Base-by-base conservation (phyloP, 805 yeast species). In the Saturnispora galanensis region DNA sequence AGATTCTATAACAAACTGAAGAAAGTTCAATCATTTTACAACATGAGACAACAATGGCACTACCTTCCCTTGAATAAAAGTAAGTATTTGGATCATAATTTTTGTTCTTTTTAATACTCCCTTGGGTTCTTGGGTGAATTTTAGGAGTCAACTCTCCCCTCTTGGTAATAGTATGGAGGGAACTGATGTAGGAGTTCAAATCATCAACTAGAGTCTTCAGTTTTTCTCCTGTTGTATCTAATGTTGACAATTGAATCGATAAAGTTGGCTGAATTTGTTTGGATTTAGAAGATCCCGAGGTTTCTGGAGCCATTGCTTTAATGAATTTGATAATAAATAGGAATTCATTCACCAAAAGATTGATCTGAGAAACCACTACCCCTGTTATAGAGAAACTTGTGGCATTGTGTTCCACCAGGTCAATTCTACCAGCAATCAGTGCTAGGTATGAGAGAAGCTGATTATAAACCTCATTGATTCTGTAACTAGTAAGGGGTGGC, bases 401-500 rank as follows among this genome's bases (percentile, higher is more conserved):
- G 4, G 78, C 71, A 56, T 83, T 84, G 52, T 79, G 82, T 56
- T 84, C 93, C 31, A 84, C 76, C 60, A 84, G 68, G 58, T 84
- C 93, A 50, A 84, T 62, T 53, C 94, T 65, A n/a, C 94, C 94
- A 12, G 82, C 68, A 9, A 84, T 73, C 51, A 84, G 55, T 2
- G 82, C 80, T 50, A 83, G 66, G 54, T 84, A 84, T 1, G 76
- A 68, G 53, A 74, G 73, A 12, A 82, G 55, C 5, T 79, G 65
- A 26, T 75, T 73, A 52, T 81, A 73, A 35, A 83, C 73, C 58
- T 83, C 89, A 21, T 76, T 72, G 18, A 83, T 65, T 52, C 94
- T 67, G 45, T 69, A 73, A 45, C 74, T 69, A 0, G 86, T 85
- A 44, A 66, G 62, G 2, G 94, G 94, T 2, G 86, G 76, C 1